phyloP scores from a whole-genome alignment of 352 stramenopile genomes.

The Blastocystis sp. region DNA sequence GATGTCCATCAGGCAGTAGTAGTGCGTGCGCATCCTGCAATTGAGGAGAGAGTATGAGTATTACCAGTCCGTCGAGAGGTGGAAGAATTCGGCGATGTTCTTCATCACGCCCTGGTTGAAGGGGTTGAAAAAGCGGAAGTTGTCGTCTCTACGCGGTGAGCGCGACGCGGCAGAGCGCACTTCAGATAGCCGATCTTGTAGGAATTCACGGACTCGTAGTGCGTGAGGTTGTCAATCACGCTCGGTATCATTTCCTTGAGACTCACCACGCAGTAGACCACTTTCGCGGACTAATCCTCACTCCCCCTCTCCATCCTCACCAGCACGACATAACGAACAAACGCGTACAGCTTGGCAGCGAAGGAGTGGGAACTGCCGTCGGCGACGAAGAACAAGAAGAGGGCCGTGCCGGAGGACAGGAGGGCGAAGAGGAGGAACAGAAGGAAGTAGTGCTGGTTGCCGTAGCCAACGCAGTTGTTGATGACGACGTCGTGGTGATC shows the following conservation, averaged over 20 bases:
- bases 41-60: neutral
- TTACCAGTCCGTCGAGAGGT: slow-evolving; percentile 25
- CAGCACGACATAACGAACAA: no score
- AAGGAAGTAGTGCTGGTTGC: slow-evolving; percentile 52
- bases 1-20: slow-evolving; percentile 62
- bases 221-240: slow-evolving; percentile 25
- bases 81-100: slow-evolving; percentile 40
- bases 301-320: no score
- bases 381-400: slow-evolving; percentile 3
- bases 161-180: neutral
- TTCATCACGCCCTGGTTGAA: slow-evolving; percentile 34
- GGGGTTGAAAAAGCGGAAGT: slow-evolving; percentile 46
- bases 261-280: slow-evolving; percentile 12
- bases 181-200: slow-evolving; percentile 63
- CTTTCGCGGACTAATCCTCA: neutral
- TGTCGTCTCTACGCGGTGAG: neutral
- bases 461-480: slow-evolving; percentile 64
- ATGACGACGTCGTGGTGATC: slow-evolving; percentile 62
- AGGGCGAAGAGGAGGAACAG: slow-evolving; percentile 29
- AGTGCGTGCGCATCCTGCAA: slow-evolving; percentile 50
- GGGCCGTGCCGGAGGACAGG: neutral
- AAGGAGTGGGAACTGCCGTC: neutral
- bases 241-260: slow-evolving; percentile 41
- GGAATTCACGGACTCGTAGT: slow-evolving; percentile 34
- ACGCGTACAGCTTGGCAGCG: neutral